Evolutionary conservation across 257 asterid genomes (phyloP), one percentile per base, ranked within the genome.

Genomic region (Capsicum chinense): DNA sequence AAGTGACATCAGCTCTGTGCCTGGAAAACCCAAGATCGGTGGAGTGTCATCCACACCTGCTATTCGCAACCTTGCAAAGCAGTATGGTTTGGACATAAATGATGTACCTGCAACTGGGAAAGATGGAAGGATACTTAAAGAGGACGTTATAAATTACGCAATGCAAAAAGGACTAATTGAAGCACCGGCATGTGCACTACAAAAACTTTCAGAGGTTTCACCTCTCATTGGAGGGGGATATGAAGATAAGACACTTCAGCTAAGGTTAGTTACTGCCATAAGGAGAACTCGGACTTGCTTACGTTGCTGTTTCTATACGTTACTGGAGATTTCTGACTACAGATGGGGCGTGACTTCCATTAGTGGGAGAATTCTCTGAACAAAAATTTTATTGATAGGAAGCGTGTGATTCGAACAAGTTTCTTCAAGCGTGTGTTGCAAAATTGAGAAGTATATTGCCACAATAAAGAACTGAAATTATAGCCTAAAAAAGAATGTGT

Each of bases 11-110:
- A 90, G 89, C 88, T 89, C 88, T 26, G 83, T 67, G 54, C 88
- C 50, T 73, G 79, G 12, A 62, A 90, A 88, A 80, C 83, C 87
- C 59, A 87, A 85, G 78, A 68, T 63, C 79, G 88, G 88, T 81
- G 93, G 96, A 52, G 94, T 86, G 87, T 82, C 88, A 59, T 90
- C 95, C 79, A 96, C 97, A 1, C 98, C 99, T 81, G 93, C 95
- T 79, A 93, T 94, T 57, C 99, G 98, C 87, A 92, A 85, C 90
- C 91, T 93, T 86, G 95, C 97, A 5, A 96, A 93, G 86, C 90
- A 91, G 71, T 86, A 90, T 59, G 95, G 93, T 74, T 85, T 94
- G 69, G 85, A 91, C 83, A 91, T 96, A 64, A 91, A 91, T 78
- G 91, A 91, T 84, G 95, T 96, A 73, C 87, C 2, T 80, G 98